Conservation (phyloP, 2,329 filamentous ascomycete genomes). For the Trichocomaceae sp. region DNA sequence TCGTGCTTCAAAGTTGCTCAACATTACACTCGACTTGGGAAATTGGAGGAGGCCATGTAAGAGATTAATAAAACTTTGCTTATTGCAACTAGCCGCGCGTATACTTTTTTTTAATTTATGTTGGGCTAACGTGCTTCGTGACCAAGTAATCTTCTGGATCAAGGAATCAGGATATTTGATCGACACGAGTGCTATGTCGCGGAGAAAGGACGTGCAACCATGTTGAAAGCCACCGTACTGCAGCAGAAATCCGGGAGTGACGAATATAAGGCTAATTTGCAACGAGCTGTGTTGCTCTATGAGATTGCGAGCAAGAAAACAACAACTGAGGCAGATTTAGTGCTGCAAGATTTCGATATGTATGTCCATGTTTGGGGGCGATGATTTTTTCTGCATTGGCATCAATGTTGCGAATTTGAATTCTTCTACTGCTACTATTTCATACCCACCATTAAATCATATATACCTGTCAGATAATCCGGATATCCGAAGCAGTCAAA, state of each 20-base stretch:
- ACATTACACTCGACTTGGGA: neutral
- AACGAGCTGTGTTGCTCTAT: neutral
- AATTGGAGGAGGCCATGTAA: neutral
- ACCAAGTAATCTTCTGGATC: neutral
- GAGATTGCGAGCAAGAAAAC: neutral
- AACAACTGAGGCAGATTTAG: neutral
- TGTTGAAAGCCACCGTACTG: neutral
- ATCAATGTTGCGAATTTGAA: too few species aligned
- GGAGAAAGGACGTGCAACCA: neutral
- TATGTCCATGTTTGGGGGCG: neutral
- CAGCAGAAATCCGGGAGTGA: neutral
- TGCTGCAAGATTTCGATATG: neutral
- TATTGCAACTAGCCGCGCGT: neutral
- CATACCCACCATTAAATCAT: too few species aligned
- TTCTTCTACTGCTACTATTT: too few species aligned
- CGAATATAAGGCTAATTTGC: neutral
- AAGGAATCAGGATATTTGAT: neutral
- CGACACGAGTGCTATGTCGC: neutral
- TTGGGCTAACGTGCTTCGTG: neutral
- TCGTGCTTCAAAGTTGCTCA: constrained; percentile 4
- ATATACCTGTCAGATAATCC: too few species aligned
- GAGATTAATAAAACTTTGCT: neutral
- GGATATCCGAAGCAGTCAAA: too few species aligned
- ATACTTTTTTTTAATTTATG: neutral
- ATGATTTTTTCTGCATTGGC: too few species aligned